A percentile compares a stretch with the other conserved stretches of the same genome.
These are phyloP conservation scores for Apiospora kogelbergensis DNA, from an alignment of 2,329 filamentous ascomycete genomes.

Conservation along the genomic window DNA sequence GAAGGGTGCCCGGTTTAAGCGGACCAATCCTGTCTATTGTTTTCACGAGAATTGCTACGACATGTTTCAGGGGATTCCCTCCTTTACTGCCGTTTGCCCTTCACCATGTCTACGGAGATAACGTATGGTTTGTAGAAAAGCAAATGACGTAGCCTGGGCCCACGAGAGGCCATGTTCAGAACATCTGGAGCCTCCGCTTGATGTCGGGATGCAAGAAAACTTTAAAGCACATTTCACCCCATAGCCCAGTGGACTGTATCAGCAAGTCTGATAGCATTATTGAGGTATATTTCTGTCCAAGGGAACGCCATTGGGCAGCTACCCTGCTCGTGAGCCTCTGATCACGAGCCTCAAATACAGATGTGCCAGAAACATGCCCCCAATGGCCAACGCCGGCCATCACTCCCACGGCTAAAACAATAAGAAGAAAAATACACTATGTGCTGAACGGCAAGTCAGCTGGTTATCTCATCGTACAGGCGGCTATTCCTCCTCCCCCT, in stretches of 20 bases:
- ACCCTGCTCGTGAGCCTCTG: not conserved
- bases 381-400: not conserved
- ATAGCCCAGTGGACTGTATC: not conserved
- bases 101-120: not conserved
- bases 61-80: not conserved
- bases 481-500: conserved; percentile 16
- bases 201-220: no score
- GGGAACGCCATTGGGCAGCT: not conserved
- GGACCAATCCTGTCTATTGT: not conserved
- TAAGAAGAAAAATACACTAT: not conserved
- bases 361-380: not conserved
- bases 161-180: not conserved
- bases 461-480: not conserved
- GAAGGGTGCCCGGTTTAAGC: not conserved
- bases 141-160: not conserved
- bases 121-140: not conserved
- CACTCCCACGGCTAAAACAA: not conserved
- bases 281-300: not conserved
- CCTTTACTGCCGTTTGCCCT: not conserved
- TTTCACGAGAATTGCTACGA: not conserved
- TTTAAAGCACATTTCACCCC: not conserved
- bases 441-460: not conserved
- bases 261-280: not conserved
- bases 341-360: not conserved
- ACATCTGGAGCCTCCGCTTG: no score